phyloP scores from a whole-genome alignment of 2,329 filamentous ascomycete species.

The Calonectria honghensis region DNA sequence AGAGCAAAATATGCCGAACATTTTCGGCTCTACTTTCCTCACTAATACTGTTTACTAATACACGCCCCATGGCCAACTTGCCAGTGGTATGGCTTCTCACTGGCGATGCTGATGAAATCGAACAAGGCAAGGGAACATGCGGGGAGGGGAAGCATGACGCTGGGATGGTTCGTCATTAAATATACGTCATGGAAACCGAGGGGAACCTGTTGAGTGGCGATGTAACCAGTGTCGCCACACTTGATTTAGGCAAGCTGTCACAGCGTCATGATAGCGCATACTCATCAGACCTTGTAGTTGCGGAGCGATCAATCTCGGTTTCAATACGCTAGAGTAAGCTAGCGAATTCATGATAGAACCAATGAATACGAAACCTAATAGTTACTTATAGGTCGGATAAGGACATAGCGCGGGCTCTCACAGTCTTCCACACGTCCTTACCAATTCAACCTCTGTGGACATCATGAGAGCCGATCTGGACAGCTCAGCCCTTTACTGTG shows the following conservation, averaged over 20 bases:
- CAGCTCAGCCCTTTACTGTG: not conserved
- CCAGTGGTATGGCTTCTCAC: not conserved
- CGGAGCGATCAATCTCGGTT: not conserved
- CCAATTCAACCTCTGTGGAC: not conserved
- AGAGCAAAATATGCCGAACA: not conserved
- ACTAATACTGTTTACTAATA: not conserved
- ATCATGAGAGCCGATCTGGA: not conserved
- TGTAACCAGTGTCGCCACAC: too few relatives aligned
- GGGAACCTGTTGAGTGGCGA: not conserved
- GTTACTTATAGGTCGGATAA: not conserved
- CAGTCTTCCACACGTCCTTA: not conserved
- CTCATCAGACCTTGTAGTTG: not conserved
- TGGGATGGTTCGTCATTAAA: not conserved
- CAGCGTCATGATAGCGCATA: not conserved
- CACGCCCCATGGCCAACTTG: not conserved
- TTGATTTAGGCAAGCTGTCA: not conserved
- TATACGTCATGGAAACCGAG: not conserved
- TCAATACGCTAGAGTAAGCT: too few relatives aligned
- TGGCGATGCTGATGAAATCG: not conserved
- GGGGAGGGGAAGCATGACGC: not conserved
- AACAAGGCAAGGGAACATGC: not conserved
- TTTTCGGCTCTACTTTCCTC: not conserved
- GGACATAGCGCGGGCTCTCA: not conserved
- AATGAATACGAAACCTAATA: not conserved
- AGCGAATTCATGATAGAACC: not conserved